A percentile compares a stretch with the other conserved stretches of the same genome.
Evolutionary conservation across 352 stramenopile species (phyloP).

Genomic region (Globisporangium paddicum): DNA sequence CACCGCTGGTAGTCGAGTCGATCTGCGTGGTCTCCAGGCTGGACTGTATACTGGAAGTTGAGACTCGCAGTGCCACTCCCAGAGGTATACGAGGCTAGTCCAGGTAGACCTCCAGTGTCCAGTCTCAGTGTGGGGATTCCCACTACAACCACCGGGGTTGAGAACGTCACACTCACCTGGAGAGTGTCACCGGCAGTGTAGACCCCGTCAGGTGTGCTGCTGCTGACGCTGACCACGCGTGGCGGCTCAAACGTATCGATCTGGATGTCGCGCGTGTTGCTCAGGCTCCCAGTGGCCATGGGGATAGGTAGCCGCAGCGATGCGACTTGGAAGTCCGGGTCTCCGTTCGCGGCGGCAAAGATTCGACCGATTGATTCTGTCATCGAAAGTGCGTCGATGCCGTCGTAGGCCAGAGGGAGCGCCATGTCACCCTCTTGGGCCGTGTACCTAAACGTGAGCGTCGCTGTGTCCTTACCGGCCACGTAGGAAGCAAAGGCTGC

Average conservation of each 20-base stretch:
- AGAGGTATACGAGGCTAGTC: conserved; percentile 31
- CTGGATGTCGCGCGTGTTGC: conserved; percentile 56
- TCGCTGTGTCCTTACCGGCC: conserved; percentile 30
- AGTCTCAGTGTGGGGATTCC: conserved; percentile 37
- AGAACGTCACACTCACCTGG: conserved; percentile 40
- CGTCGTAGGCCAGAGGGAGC: conserved; percentile 50
- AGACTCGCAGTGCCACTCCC: conserved; percentile 36
- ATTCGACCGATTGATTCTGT: conserved; percentile 11
- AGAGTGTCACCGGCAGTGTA: conserved; percentile 60
- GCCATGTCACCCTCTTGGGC: conserved; percentile 43
- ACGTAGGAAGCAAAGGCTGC: conserved; percentile 29
- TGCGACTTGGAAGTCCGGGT: conserved; percentile 25
- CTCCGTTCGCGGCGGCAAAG: conserved; percentile 13
- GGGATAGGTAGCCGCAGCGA: conserved; percentile 40
- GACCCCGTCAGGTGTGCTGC: conserved; percentile 35
- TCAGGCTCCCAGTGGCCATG: conserved; percentile 42
- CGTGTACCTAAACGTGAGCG: conserved; percentile 36
- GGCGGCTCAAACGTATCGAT: conserved; percentile 59
- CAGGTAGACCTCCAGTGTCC: conserved; percentile 19
- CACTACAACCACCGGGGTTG: conserved; percentile 40
- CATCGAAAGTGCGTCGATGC: conserved; percentile 43
- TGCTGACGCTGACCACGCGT: conserved; percentile 43
- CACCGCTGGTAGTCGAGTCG: conserved; percentile 58
- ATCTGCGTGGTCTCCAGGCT: conserved; percentile 42
- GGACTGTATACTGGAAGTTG: conserved; percentile 52